Evolutionary conservation across 331 rosid species (phyloP).

Genomic region (Quercus tomentella): DNA sequence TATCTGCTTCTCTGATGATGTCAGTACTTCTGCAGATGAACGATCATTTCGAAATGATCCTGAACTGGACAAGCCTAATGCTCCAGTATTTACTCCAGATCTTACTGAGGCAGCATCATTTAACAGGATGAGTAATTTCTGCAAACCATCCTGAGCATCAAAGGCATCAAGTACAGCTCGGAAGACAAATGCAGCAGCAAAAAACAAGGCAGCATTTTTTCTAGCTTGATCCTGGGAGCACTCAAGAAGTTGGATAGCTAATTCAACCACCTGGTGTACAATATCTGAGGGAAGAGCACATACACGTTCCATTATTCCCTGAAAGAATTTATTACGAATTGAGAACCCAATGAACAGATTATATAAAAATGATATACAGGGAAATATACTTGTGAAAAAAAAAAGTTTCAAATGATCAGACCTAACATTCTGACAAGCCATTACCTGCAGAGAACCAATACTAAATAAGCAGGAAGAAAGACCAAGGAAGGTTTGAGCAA

Average conservation of each 20-base stretch:
- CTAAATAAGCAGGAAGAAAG: constrained; percentile 91
- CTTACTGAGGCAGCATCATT: constrained; percentile 87
- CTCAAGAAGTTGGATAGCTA: constrained; percentile 88
- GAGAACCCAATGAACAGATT: neutral
- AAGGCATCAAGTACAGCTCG: constrained; percentile 96
- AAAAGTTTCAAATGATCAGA: constrained; percentile 4
- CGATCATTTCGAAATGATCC: constrained; percentile 86
- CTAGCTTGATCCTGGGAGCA: constrained; percentile 94
- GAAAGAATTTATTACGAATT: constrained; percentile 15
- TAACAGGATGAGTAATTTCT: constrained; percentile 70
- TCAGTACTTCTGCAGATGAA: constrained; percentile 79
- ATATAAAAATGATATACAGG: neutral
- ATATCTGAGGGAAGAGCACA: constrained; percentile 95
- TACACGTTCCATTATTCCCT: constrained; percentile 97
- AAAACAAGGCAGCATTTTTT: constrained; percentile 88
- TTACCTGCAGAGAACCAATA: constrained; percentile 96
- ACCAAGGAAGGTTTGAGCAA: constrained; percentile 76
- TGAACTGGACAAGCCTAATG: constrained; percentile 56
- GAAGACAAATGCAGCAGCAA: constrained; percentile 91
- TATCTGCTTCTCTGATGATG: constrained; percentile 93
- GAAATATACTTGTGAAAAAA: neutral
- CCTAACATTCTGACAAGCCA: neutral
- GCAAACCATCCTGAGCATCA: constrained; percentile 88
- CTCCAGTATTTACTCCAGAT: constrained; percentile 84
- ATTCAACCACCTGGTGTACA: constrained; percentile 74